phyloP scores from a whole-genome alignment of 2,329 filamentous ascomycete genomes.

The Aspergillus melleus region DNA sequence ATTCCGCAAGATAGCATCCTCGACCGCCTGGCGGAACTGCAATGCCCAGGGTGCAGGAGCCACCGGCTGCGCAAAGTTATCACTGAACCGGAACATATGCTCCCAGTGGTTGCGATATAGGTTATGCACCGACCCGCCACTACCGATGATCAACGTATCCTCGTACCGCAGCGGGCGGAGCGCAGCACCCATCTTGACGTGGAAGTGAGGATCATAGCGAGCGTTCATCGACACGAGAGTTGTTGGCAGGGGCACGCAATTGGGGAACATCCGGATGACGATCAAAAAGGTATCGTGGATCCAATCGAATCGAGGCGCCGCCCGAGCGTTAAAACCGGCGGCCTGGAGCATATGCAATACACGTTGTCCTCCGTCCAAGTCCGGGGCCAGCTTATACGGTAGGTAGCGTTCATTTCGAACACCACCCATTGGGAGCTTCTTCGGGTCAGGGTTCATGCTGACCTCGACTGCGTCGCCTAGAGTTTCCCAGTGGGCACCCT shows the following conservation, averaged over 20 bases:
- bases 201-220: constrained; percentile 49
- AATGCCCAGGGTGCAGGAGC: constrained; percentile 59
- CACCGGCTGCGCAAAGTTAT: constrained; percentile 59
- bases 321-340: constrained; percentile 53
- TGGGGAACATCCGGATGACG: constrained; percentile 64
- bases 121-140: constrained; percentile 66
- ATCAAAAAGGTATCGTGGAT: constrained; percentile 69
- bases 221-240: constrained; percentile 57
- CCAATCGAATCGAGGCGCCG: constrained; percentile 62
- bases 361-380: constrained; percentile 52
- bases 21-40: constrained; percentile 64
- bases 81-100: constrained; percentile 30
- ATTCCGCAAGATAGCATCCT: constrained; percentile 56
- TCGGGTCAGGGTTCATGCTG: constrained; percentile 57
- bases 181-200: constrained; percentile 56
- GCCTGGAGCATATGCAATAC: constrained; percentile 50
- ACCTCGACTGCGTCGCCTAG: constrained; percentile 58
- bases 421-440: constrained; percentile 63
- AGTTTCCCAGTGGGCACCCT: constrained; percentile 66
- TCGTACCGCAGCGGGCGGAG: constrained; percentile 55
- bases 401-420: constrained; percentile 64
- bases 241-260: constrained; percentile 60
- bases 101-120: constrained; percentile 65
- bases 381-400: constrained; percentile 59
- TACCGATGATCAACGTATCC: constrained; percentile 58